Base-by-base conservation (phyloP, 2,329 filamentous ascomycete genomes). In the Westerdykella sp. region DNA sequence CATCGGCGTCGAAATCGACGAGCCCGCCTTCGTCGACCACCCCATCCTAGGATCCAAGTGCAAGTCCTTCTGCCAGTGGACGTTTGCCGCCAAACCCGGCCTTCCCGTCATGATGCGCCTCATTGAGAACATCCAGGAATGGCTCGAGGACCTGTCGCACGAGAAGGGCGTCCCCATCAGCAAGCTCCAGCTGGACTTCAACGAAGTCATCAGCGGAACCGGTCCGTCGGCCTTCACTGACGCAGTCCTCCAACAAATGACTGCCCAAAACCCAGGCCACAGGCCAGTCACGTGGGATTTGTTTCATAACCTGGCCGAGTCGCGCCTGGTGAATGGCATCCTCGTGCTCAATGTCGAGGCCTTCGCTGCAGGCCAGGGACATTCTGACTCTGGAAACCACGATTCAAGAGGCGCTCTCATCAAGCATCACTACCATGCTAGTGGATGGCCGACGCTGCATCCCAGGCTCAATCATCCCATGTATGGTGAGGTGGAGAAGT, bases 381-480 rank as follows among this genome's bases (percentile, higher is more conserved):
- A 87, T 62, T 86, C 83, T 0, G 78, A 86, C 57, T 84, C 81
- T 0, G 83, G 83, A 12, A 85, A 82, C 55, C 83, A 86, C 62
- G 75, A 83, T 40, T 74, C 81, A 1, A 73, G 80, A 40, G 74
- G 75, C 15, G 83, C 84, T 1, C 70, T 87, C 1, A 82, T 87
- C 18, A 84, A 81, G 62, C 84, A 87, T 59, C 82, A 86, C 62
- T 87, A 85, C 56, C 84, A 87, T 61, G 84, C 84, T 1, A 86
- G 82, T 1, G 77, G 79, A 46, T 87, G 84, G 84, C 84, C 83
- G 2, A 77, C 75, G 41, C 71, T 72, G 2, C 83, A 87, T 57
- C 81, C 79, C 1, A 73, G 83, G 23, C 84, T 76, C 66, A 80
- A 72, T 37, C 83, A 87, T 59, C 81, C 82, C 1, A 77, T 81